Base-by-base conservation (phyloP, 2,329 filamentous ascomycete species). In the Colletotrichum spaethianum region DNA sequence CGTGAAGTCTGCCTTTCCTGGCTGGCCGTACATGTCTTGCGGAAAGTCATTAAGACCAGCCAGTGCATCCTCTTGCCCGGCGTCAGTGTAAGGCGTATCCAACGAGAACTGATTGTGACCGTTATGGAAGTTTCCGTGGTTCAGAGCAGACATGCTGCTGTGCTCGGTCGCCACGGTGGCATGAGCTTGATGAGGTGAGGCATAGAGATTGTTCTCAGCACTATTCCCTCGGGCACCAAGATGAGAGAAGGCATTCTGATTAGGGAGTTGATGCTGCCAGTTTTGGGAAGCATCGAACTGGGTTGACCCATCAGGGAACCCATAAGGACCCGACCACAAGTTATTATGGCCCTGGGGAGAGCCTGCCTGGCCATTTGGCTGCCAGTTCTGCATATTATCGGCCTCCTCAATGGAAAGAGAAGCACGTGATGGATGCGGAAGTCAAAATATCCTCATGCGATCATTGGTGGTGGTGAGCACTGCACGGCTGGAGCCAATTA, bases 261-360 rank as follows among this genome's bases (percentile, higher is more conserved):
- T 80, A 31, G 76, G 71, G 61, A 82, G 77, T 40, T 80, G 71
- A 72, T 84, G 83, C 11, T 79, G 75, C 83, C 83, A 85, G 44
- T 78, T 69, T 65, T 84, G 82, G 52, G 76, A 77, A 61, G 80
- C 79, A 61, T 84, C 82, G 74, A 82, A 85, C 46, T 83, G 81
- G 48, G 46, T 63, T 23, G 63, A 23, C 28, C 62, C 71, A 60
- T 74, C 72, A 23, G 57, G 33, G 53, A 65, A 73, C 20, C 33
- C 63, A 23, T 57, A 74, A 14, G 46, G n/a, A 28, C 67, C 57
- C 23, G 67, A 42, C 73, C 73, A 74, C 26, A 74, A 55, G 38
- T 71, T 67, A 64, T 74, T 70, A 63, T 70, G 70, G 48, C 63
- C 64, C 46, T 74, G 73, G 23, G 67, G 46, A 65, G 73, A 62